Evolutionary conservation across 2,329 filamentous ascomycete genomes (phyloP).

Genomic region (Tympanopsis confertula): DNA sequence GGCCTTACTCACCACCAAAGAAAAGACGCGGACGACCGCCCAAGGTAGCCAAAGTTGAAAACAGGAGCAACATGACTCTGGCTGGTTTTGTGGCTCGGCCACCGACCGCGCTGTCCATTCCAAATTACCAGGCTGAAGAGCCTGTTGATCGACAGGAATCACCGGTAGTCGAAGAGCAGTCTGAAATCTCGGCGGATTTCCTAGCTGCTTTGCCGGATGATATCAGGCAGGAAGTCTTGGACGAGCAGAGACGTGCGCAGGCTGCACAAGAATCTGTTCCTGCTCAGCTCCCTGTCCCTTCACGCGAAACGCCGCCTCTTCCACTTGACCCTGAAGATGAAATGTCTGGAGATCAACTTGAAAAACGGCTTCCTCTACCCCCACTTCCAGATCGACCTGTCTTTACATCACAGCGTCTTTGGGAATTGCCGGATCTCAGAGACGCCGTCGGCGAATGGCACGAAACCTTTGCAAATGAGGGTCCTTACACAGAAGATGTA

Average conservation of each 20-base stretch:
- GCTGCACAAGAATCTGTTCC: too few relatives aligned
- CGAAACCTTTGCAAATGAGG: constrained; percentile 55
- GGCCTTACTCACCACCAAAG: too few relatives aligned
- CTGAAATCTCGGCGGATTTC: constrained; percentile 64
- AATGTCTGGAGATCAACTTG: too few relatives aligned
- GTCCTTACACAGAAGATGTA: constrained; percentile 71
- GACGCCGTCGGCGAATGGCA: constrained; percentile 70
- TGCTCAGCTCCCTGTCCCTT: too few relatives aligned
- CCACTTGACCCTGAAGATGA: neutral
- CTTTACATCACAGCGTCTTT: constrained; percentile 31
- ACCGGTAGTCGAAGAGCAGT: too few relatives aligned
- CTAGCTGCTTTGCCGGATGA: constrained; percentile 75
- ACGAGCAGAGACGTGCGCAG: constrained; percentile 62
- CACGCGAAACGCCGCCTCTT: too few relatives aligned
- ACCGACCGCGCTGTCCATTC: too few relatives aligned
- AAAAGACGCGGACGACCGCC: neutral
- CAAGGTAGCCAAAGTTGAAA: too few relatives aligned
- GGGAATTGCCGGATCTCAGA: constrained; percentile 48
- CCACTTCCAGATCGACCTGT: constrained; percentile 28
- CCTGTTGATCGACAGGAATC: too few relatives aligned
- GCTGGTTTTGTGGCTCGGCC: too few relatives aligned
- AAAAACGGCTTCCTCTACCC: constrained; percentile 15
- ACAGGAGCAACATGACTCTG: too few relatives aligned
- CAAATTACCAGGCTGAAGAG: too few relatives aligned
- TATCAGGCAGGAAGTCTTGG: constrained; percentile 65